phyloP scores from a whole-genome alignment of 495 filamentous ascomycete genomes.

The Aspergillus homomorphus region DNA sequence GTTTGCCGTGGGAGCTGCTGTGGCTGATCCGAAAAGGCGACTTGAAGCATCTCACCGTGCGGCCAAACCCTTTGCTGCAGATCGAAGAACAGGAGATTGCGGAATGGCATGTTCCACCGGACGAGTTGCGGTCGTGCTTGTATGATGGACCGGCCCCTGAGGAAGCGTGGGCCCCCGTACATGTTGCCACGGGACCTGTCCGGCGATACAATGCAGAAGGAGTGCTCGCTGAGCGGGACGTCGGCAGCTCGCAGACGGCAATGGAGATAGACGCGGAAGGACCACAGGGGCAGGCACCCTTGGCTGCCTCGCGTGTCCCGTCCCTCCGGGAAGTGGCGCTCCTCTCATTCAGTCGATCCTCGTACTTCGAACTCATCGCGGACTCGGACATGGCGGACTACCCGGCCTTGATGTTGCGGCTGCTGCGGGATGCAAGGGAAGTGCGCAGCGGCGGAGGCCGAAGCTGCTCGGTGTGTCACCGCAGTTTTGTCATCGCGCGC shows the following conservation, averaged over 20 bases:
- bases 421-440: conserved; percentile 40
- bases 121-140: conserved; percentile 19
- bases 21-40: conserved; percentile 50
- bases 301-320: conserved; percentile 29
- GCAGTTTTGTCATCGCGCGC: conserved; percentile 55
- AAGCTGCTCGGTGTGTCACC: conserved; percentile 58
- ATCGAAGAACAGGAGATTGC: conserved; percentile 34
- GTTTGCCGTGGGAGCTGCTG: conserved; percentile 69
- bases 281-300: background rate
- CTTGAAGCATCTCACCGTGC: conserved; percentile 42
- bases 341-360: conserved; percentile 41
- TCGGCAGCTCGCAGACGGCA: background rate
- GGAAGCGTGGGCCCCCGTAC: conserved; percentile 40
- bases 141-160: conserved; percentile 32
- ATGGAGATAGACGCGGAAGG: background rate
- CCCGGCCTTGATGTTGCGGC: conserved; percentile 37
- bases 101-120: conserved; percentile 33
- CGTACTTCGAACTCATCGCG: conserved; percentile 43
- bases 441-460: conserved; percentile 50
- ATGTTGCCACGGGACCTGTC: conserved; percentile 45
- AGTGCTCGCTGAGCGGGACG: conserved; percentile 4
- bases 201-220: conserved; percentile 47
- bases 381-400: conserved; percentile 39
- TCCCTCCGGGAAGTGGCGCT: conserved; percentile 60
- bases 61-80: conserved; percentile 47